A percentile compares a stretch with the other conserved stretches of the same genome.
Evolutionary conservation across 75 land plant species (phyloP).

Genomic region (Azolla pinnata): DNA sequence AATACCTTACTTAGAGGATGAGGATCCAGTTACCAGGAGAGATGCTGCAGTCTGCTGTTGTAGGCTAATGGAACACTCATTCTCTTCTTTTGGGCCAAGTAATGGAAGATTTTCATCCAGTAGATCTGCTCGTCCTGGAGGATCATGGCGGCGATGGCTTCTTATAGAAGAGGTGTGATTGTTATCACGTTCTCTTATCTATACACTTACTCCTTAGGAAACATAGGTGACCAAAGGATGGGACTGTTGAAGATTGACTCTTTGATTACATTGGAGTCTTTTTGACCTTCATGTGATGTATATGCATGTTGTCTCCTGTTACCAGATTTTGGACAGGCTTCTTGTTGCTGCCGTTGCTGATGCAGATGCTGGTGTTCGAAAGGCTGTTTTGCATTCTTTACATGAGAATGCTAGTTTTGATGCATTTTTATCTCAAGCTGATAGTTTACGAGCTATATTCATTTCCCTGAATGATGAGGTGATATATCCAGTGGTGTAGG

Average conservation of each 20-base stretch:
- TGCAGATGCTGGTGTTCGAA: slow-evolving; percentile 81
- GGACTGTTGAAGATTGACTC: neutral
- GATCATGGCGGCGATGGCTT: slow-evolving; percentile 47
- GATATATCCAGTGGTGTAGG: slow-evolving; percentile 1
- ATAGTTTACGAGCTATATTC: slow-evolving; percentile 80
- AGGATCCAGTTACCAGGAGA: slow-evolving; percentile 73
- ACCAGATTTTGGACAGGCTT: slow-evolving; percentile 91
- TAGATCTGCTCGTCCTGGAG: slow-evolving; percentile 40
- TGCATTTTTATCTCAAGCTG: slow-evolving; percentile 92
- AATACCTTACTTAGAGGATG: slow-evolving; percentile 81
- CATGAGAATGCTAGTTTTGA: slow-evolving; percentile 66
- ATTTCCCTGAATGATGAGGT: slow-evolving; percentile 98
- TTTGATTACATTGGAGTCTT: neutral
- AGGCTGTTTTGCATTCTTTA: slow-evolving; percentile 63
- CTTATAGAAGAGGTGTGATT: slow-evolving; percentile 78
- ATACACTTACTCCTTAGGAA: too few relatives aligned
- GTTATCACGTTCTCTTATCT: neutral
- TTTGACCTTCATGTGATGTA: too few relatives aligned
- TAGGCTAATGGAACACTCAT: slow-evolving; percentile 69
- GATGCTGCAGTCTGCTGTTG: slow-evolving; percentile 96
- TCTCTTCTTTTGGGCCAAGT: slow-evolving; percentile 24
- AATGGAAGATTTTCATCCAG: slow-evolving; percentile 31
- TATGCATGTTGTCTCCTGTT: too few relatives aligned
- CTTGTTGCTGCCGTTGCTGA: slow-evolving; percentile 93
- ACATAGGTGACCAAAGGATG: too few relatives aligned